phyloP scores from a whole-genome alignment of 495 filamentous ascomycete genomes.

The Aspergillus bridgeri region DNA sequence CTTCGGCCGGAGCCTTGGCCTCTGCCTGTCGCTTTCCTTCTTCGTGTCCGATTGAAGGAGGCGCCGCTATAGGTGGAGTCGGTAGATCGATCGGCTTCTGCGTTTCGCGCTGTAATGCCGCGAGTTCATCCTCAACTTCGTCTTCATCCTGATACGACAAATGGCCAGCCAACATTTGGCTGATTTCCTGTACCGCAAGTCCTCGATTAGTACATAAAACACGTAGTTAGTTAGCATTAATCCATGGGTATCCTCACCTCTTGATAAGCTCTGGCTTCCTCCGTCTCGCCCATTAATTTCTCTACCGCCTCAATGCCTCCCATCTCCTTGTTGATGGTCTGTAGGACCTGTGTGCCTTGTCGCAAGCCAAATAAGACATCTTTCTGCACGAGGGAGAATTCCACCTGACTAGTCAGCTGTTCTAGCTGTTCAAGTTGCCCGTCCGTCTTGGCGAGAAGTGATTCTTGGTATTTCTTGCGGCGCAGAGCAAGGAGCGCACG shows the following conservation, averaged over 20 bases:
- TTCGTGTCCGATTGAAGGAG: conserved; percentile 19
- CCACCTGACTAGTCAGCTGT: conserved; percentile 75
- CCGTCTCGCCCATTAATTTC: conserved; percentile 87
- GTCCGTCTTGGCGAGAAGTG: conserved; percentile 85
- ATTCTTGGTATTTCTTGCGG: conserved; percentile 95
- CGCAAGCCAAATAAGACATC: conserved; percentile 89
- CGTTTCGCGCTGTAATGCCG: conserved; percentile 69
- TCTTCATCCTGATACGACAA: conserved; percentile 94
- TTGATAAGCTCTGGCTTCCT: conserved; percentile 85
- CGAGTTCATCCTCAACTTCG: conserved; percentile 94
- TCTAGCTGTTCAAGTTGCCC: conserved; percentile 85
- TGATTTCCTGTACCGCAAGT: conserved; percentile 64
- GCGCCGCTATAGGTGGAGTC: conserved; percentile 49
- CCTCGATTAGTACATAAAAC: conserved; percentile 8
- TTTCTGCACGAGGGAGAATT: conserved; percentile 94
- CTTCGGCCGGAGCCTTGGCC: conserved; percentile 34
- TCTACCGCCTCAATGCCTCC: conserved; percentile 90
- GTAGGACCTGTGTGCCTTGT: conserved; percentile 84
- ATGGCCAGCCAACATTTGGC: conserved; percentile 79
- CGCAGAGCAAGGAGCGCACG: conserved; percentile 85
- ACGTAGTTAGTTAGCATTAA: neutral
- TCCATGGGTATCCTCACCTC: conserved; percentile 48
- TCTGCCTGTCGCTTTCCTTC: conserved; percentile 30
- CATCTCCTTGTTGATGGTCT: conserved; percentile 93
- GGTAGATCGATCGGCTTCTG: conserved; percentile 50